Evolutionary conservation across 148 eudicot genomes (phyloP).

Genomic region (Vaccinium corymbosum): DNA sequence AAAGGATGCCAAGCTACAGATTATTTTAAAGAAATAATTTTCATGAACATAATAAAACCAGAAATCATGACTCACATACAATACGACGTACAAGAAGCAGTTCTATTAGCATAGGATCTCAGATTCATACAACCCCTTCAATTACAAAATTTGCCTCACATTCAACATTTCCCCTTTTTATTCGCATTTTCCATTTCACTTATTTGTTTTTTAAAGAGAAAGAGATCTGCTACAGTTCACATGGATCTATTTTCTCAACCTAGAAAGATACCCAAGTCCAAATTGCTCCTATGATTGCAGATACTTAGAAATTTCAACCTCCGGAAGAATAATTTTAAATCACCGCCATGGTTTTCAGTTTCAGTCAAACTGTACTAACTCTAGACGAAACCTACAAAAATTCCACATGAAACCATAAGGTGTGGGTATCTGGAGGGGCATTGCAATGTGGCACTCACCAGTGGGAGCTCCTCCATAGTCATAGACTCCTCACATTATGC

Average conservation of each 20-base stretch:
- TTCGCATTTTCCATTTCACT: not conserved
- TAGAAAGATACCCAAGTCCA: not conserved
- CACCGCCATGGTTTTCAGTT: not conserved
- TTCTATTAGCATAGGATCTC: not conserved
- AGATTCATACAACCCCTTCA: not conserved
- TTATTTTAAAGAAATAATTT: not conserved
- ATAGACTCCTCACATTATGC: no score
- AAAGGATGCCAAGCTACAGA: slow-evolving; percentile 1
- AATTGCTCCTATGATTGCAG: not conserved
- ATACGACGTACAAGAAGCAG: not conserved
- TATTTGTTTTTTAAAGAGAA: not conserved
- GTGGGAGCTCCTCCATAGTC: no score
- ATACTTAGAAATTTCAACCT: not conserved
- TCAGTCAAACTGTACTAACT: not conserved
- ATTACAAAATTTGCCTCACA: not conserved
- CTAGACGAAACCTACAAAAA: not conserved
- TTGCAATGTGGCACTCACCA: no score
- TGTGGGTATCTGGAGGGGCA: no score
- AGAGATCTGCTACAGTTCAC: slow-evolving; percentile 2
- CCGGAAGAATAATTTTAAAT: not conserved
- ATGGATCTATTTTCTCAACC: not conserved
- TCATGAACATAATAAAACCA: not conserved
- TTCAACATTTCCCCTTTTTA: not conserved
- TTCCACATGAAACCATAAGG: not conserved
- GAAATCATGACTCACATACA: not conserved